Base-by-base conservation (phyloP, 345 rosid species). In the Mangifera indica region DNA sequence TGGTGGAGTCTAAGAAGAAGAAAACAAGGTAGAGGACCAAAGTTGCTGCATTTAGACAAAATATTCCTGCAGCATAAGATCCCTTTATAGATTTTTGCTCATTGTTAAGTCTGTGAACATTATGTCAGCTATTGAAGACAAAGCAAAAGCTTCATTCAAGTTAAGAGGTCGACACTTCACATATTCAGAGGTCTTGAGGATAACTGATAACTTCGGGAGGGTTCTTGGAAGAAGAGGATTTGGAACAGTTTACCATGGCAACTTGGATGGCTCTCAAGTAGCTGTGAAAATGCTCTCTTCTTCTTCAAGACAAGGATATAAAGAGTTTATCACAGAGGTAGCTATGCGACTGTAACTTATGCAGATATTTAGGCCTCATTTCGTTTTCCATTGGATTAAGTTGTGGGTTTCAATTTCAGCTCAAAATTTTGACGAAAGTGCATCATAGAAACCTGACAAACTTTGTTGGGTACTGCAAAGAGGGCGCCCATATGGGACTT, bases 141-240 rank as follows among this genome's bases (percentile, higher is more conserved):
- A 21, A n/a, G n/a, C n/a, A 14, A 67, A 57, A 46, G 71, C 40
- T n/a, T 66, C 56, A 14, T 70, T 79, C 24, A 75, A 67, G 51
- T 58, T 67, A 55, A 77, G 80, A 72, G 79, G 74, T 45, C 77
- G 24, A 32, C 66, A 46, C 2, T 84, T 87, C 52, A 75, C 76
- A 9, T 81, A 77, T 26, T 29, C 78, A 0, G 84, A 84, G 45
- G 66, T 89, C 17, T 0, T 24, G 11, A 68, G 7, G 2, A 81
- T 86, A 22, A 86, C 92, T 2, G 57, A 81, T 37, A 83, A 87
- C 64, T 87, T 89, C 46, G 42, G 69, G 58, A 81, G 26, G 67
- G 17, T 77, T 29, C 76, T 84, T 42, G 90, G 94, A 12, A 70
- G 81, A 77, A 92, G 92, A 74, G 91, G 90, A 5, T 87, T 86